Evolutionary conservation across 2,329 filamentous ascomycete species (phyloP), one percentile per base, ranked within the genome.

Genomic region (Plectosphaerella plurivora): DNA sequence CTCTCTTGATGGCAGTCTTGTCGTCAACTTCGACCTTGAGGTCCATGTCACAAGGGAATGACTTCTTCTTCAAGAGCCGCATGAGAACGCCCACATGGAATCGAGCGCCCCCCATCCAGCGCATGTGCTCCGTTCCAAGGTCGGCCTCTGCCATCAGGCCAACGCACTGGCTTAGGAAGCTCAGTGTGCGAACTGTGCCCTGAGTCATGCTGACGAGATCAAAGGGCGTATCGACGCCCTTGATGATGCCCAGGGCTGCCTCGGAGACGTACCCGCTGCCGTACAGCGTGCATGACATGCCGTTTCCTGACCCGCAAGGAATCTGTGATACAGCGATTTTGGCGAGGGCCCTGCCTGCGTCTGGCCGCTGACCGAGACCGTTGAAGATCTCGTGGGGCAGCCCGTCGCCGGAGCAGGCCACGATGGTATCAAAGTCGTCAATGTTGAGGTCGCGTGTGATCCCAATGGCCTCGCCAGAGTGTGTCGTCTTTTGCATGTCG

Each of bases 381-480:
- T 99, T 97, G 75, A 97, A 96, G 9, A 96, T 88, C 69, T 99
- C 94, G 66, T 96, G 88, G 0, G 91, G 87, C 39, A 96, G 77
- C 10, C 94, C 94, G 62, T 99, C 94, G 5, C 94, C 94, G 1
- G 93, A 97, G 65, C 91, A 94, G 56, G 90, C 89, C 24, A 93
- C 84, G 14, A 97, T 81, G 9, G 91, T 87, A 71, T 99, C 94
- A 68, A 85, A 96, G 2, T 79, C 81, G 47, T 91, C 82, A 25
- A 94, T 78, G 63, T 97, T 89, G 47, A 96, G 71, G 42, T 84
- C 78, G 64, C 88, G 78, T 11, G 84, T 86, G 55, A 97, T 85
- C 18, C 90, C 87, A 1, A 86, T 77, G 1, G 89, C 94, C 69
- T 97, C 88, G 4, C 91, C 91, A 14, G 79, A 75, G 63, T 86